phyloP scores from a whole-genome alignment of 306 rosid species.

The Vigna unguiculata region DNA sequence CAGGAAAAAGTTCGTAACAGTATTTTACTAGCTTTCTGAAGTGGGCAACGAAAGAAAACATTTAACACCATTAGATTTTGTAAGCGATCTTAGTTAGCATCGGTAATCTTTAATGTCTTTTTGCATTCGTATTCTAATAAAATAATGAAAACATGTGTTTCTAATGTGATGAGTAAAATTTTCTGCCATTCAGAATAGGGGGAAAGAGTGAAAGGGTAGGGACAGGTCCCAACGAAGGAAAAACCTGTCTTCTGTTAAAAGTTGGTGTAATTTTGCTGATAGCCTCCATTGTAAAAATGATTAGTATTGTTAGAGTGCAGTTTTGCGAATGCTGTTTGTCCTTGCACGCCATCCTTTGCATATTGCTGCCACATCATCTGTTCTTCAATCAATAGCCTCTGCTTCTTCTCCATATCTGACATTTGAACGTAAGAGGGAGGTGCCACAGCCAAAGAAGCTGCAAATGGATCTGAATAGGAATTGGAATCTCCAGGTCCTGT shows the following conservation, averaged over 20 bases:
- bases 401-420: conserved; percentile 95
- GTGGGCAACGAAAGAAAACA: neutral
- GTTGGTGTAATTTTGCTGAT: conserved; percentile 60
- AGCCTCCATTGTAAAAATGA: conserved; percentile 61
- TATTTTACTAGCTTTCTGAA: neutral
- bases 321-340: conserved; percentile 53
- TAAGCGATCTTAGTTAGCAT: neutral
- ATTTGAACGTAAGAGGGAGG: conserved; percentile 93
- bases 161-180: conserved; percentile 2
- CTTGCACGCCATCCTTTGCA: conserved; percentile 71
- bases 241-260: neutral
- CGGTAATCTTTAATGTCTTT: neutral
- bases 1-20: no score
- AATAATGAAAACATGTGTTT: conserved; percentile 16
- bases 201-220: neutral
- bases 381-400: conserved; percentile 77
- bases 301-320: conserved; percentile 47
- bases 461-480: conserved; percentile 68
- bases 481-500: conserved; percentile 10
- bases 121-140: conserved; percentile 11
- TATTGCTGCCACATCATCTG: conserved; percentile 92
- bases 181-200: no score
- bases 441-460: conserved; percentile 77
- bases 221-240: neutral
- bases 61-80: neutral